Conservation (phyloP, 345 rosid species). For the Turnera subulata region DNA sequence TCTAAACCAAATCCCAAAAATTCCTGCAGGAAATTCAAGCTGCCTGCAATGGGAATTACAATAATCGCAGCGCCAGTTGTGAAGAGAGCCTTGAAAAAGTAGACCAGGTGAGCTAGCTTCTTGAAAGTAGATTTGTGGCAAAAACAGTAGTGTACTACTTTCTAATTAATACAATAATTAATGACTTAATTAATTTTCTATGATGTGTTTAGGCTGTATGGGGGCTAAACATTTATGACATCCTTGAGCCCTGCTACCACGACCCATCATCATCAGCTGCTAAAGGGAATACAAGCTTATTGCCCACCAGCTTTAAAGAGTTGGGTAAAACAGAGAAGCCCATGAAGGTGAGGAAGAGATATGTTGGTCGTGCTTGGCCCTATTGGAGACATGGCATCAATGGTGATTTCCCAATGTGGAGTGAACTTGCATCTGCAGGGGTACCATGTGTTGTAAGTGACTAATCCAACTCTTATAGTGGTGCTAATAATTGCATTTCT, state of each 20-base stretch:
- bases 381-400: constrained; percentile 17
- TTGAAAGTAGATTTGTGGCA: no score
- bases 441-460: constrained; percentile 37
- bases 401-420: constrained; percentile 34
- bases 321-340: constrained; percentile 32
- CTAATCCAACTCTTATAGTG: no score
- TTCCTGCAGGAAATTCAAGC: constrained; percentile 15
- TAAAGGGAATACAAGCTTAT: constrained; percentile 12
- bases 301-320: constrained; percentile 38
- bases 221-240: constrained; percentile 39
- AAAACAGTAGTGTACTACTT: no score
- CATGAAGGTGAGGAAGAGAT: constrained; percentile 35
- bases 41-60: constrained; percentile 35
- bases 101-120: constrained; percentile 20
- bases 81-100: constrained; percentile 9
- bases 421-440: constrained; percentile 14
- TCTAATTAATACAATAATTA: no score
- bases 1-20: no score
- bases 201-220: constrained; percentile 18
- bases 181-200: no score
- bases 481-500: no score
- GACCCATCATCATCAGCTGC: constrained; percentile 11
- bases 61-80: constrained; percentile 17
- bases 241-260: constrained; percentile 50
- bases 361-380: constrained; percentile 53